A percentile compares a stretch with the other conserved stretches of the same genome.
Evolutionary conservation across 1,284 basidiomycete species (phyloP).

Genomic region (Ganoderma lucidum): DNA sequence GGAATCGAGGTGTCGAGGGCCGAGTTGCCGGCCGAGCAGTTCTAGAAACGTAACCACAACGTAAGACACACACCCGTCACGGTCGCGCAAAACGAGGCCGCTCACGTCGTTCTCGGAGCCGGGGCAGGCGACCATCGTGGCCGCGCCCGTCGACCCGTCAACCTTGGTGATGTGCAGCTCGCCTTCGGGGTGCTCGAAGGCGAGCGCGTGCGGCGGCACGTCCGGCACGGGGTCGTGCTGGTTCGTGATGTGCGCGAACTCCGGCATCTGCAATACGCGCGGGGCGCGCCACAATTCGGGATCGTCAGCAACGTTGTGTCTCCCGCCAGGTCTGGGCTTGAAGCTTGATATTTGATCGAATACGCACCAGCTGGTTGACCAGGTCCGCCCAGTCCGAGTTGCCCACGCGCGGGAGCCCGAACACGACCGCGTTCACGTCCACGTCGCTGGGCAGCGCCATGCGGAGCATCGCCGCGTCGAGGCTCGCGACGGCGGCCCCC

Average conservation of each 20-base stretch:
- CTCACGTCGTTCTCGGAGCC: slow-evolving; percentile 41
- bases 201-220: slow-evolving; percentile 44
- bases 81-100: too few relatives aligned
- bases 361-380: slow-evolving; percentile 24
- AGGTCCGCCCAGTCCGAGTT: slow-evolving; percentile 41
- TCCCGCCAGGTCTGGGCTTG: too few relatives aligned
- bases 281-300: not conserved
- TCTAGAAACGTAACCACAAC: slow-evolving; percentile 20
- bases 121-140: slow-evolving; percentile 40
- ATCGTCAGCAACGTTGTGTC: not conserved
- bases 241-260: slow-evolving; percentile 45
- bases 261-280: slow-evolving; percentile 30
- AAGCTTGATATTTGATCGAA: not conserved
- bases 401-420: slow-evolving; percentile 53
- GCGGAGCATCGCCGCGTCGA: slow-evolving; percentile 53
- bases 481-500: slow-evolving; percentile 54
- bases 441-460: slow-evolving; percentile 47
- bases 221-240: slow-evolving; percentile 47
- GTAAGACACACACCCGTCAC: not conserved
- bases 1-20: slow-evolving; percentile 32
- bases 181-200: slow-evolving; percentile 44
- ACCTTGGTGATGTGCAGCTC: slow-evolving; percentile 46
- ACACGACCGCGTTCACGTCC: slow-evolving; percentile 47
- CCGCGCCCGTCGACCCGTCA: slow-evolving; percentile 24
- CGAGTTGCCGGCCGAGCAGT: slow-evolving; percentile 39